Evolutionary conservation across 345 rosid species (phyloP), one percentile per base, ranked within the genome.

Genomic region (Psidium friedrichsthalianum): DNA sequence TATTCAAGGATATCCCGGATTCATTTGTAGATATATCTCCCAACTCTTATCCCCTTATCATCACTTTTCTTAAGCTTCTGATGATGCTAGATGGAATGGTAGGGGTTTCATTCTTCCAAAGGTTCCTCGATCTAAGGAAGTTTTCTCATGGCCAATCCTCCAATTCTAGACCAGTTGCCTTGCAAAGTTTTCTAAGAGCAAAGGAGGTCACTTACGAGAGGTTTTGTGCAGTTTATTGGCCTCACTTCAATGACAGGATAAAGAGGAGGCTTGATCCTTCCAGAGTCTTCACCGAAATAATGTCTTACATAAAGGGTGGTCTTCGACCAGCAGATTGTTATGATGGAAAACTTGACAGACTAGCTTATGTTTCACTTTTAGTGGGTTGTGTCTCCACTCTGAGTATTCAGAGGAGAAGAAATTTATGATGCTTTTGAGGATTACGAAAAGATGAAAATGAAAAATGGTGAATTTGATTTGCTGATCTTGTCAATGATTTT

Each of bases 401-500:
- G 51, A 89, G 57, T 32, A 80, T 3, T 74, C 84, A 40, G 36
- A 53, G 88, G 94, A 42, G 87, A 89, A 24, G 54, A 32, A 10
- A 87, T 92, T 22, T 91, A 91, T 88, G 92, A 90, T 21, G 59
- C 87, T 58, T 94, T 88, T 86, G 86, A 85, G 36, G 88, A 82
- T 21, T 92, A 94, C 82, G 94, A 94, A 83, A 89, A 85, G 87
- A 89, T 86, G 92, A 94, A 91, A 86, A 29, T 49, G 44, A 47
- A 44, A 83, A 89, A 88, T 18, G 90, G 87, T 58, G 94, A 94
- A 54, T 94, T 90, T 84, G 94, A 92, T 86, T 82, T 91, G 91
- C 96, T 3, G 96, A 94, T 91, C 49, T 94, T n/a, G 94, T 94
- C 47, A 89, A 40, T 80, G 92, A 92, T 89, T 88, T 94, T 53